A percentile compares a stretch with the other conserved stretches of the same genome.
Evolutionary conservation across 2,329 filamentous ascomycete species (phyloP).

Genomic region (Clarireedia homoeocarpa): DNA sequence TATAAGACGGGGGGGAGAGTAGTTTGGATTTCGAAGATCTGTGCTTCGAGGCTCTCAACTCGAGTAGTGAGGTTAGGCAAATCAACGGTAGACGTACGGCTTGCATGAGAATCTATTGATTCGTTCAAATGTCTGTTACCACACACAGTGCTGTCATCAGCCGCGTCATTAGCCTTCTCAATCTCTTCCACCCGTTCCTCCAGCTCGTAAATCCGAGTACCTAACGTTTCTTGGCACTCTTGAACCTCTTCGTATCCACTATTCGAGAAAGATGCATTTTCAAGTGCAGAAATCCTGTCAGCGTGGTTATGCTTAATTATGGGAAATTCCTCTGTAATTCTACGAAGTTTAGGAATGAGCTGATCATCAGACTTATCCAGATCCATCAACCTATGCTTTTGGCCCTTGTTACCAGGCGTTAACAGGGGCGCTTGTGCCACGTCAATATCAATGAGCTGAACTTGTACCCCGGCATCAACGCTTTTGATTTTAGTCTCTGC

Average conservation of each 20-base stretch:
- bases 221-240: conserved; percentile 58
- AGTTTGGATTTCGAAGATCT: conserved; percentile 24
- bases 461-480: conserved; percentile 5
- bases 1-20: conserved; percentile 45
- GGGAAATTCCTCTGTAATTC: conserved; percentile 20
- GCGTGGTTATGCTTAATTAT: conserved; percentile 38
- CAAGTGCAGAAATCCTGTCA: conserved; percentile 58
- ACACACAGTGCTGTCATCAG: conserved; percentile 22
- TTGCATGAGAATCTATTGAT: conserved; percentile 28
- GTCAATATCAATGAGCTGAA: conserved; percentile 1
- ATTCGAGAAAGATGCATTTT: conserved; percentile 61
- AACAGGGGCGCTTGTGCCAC: neutral
- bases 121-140: conserved; percentile 16
- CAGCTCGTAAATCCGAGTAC: conserved; percentile 60
- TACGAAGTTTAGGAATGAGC: conserved; percentile 19
- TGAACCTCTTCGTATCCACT: conserved; percentile 60
- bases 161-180: conserved; percentile 45
- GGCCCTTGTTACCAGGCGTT: neutral
- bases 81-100: conserved; percentile 31
- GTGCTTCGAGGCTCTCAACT: conserved; percentile 39
- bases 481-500: conserved; percentile 11
- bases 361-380: conserved; percentile 10
- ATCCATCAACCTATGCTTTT: conserved; percentile 1
- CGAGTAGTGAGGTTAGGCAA: conserved; percentile 33
- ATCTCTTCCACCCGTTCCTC: conserved; percentile 56